Base-by-base conservation (phyloP, 148 eudicot species). In the Nepenthes gracilis region DNA sequence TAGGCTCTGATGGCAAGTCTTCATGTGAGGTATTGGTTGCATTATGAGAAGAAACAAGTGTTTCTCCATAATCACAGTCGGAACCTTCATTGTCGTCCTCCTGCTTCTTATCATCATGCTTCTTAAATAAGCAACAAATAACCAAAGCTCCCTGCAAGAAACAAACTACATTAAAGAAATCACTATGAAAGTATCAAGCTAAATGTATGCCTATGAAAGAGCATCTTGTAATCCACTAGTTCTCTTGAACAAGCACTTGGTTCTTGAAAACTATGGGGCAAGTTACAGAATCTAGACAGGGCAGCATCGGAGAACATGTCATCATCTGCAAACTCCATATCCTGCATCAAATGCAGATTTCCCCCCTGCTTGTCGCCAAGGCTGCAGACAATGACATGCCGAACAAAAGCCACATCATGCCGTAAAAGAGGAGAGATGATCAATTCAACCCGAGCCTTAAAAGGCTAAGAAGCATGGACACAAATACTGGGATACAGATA, bases 71-170 rank as follows among this genome's bases (percentile, higher is more conserved):
- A 40, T 81, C 87, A 54, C 56, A 35, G 72, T 76, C 76, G 55
- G 74, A 84, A 66, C 64, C 72, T 36, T 81, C 96, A 54, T 73
- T 61, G 47, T 64, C 69, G 15, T 86, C 95, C 55, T 81, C 86
- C 54, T 53, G 81, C 64, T 65, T 88, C 57, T 71, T 33, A 11
- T 78, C 73, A 36, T 80, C 97, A 7, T 77, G 59, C 68, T 94
- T 94, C 75, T 81, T 87, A 40, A 94, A 86, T 64, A 94, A 74
- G 45, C 96, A 94, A 64, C 92, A 87, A 4, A 94, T 80, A 58
- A 89, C 88, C 78, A 70, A 94, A 36, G 95, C 75, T 40, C 75
- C 81, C 99, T 94, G 74, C 48, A 66, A 68, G 55, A 68, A 67
- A 13, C 7, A 36, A 38, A 34, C 32, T 49, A 36, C n/a, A 35